Percentiles rank a stretch among this genome's conserved stretches.
Conservation (phyloP, 192 early-diverging fungal species). For the Mortierella alpina region DNA sequence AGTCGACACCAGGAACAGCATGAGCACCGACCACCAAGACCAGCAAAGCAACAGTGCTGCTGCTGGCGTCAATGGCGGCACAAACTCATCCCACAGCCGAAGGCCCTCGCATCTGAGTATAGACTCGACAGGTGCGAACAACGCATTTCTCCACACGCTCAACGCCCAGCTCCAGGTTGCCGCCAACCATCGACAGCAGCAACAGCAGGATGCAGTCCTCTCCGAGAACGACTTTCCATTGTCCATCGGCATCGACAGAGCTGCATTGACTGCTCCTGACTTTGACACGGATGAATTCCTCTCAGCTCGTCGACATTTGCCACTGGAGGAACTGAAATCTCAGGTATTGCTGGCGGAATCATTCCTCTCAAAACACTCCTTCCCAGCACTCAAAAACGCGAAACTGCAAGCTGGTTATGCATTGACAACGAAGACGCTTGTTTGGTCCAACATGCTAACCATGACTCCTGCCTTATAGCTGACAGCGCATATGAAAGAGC, state of each 20-base stretch:
- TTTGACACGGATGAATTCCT: constrained; percentile 74
- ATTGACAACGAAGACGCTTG: not conserved
- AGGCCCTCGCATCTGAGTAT: constrained; percentile 49
- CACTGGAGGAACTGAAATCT: constrained; percentile 72
- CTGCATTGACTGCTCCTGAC: constrained; percentile 51
- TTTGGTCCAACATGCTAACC: not conserved
- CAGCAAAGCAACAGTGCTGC: not conserved
- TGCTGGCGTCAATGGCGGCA: not conserved
- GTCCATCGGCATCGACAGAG: constrained; percentile 55
- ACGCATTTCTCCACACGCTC: constrained; percentile 43
- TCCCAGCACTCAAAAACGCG: not conserved
- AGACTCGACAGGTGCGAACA: constrained; percentile 30
- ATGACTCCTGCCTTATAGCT: constrained; percentile 53
- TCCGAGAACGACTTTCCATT: constrained; percentile 40
- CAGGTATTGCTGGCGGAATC: constrained; percentile 13
- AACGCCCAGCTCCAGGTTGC: constrained; percentile 47
- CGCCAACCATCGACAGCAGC: constrained; percentile 16
- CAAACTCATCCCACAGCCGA: constrained; percentile 1
- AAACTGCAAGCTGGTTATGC: not conserved
- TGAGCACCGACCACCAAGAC: not conserved
- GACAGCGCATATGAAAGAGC: constrained; percentile 61
- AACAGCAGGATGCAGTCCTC: constrained; percentile 7
- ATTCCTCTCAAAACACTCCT: no score
- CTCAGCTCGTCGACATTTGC: constrained; percentile 72
- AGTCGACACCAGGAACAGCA: constrained; percentile 11